Base-by-base conservation (phyloP, 2,329 filamentous ascomycete species). In the Nemania diffusa region DNA sequence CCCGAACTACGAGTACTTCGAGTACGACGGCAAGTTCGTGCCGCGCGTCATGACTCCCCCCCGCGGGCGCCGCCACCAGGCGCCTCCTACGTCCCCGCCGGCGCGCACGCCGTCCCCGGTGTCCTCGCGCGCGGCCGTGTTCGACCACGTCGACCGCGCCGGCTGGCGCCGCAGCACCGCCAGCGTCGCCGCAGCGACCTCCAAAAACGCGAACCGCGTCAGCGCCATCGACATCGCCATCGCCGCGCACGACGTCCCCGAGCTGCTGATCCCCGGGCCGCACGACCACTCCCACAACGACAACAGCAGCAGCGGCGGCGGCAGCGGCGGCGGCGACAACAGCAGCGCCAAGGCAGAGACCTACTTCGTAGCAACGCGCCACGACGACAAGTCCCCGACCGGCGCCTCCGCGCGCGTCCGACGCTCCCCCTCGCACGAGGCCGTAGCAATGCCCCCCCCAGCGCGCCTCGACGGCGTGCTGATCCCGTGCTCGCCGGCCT, bases 381-480 rank as follows among this genome's bases (percentile, higher is more conserved):
- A 26, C 0, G 57, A 60, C 56, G 3, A 44, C 3, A 0, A 17
- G 4, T 65, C 68, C 0, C 57, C 62, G 1, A 62, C 61, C 0
- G 63, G 68, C 29, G 29, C 34, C 24, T 64, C 62, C 1, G 68
- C 34, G 13, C 58, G 46, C 42, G 65, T 69, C 7, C 56, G n/a
- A 5, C n/a, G 9, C 20, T 69, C 67, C 1, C 67, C 58, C 0
- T 63, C 69, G 1, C 55, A 69, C 46, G 20, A 51, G 5, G 34
- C 24, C 34, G 59, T 69, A 15, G 4, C 44, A 0, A 27, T 69
- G 2, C 69, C 69, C 1, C 66, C 69, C 0, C 69, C 69, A 2
- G 57, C 44, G 17, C 62, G 64, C 3, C 60, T 62, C 44, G 51
- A 70, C 11, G 67, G 67, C 20, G 52, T 71, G 2, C 15, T 65